Evolutionary conservation across 257 asterid species (phyloP), one percentile per base, ranked within the genome.

Genomic region (Nicotiana benthamiana): DNA sequence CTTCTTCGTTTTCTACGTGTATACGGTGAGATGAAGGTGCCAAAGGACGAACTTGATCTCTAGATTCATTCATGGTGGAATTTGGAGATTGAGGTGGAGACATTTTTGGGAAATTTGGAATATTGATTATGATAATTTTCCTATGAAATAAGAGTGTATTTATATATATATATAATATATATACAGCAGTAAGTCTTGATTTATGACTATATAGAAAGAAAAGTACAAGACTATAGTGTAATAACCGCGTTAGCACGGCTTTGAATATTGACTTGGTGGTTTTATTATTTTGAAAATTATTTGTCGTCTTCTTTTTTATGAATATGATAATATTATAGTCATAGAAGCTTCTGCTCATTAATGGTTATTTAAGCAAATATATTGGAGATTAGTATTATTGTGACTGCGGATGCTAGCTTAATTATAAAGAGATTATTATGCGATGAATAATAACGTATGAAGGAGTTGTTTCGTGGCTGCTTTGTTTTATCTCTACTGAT

Each of bases 11-110:
- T 72, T 72, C 9, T 11, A 24, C 13, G 9, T 72, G 61, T 72
- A 72, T 48, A 24, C 78, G 78, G 15, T 46, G 78, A 0, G 78
- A 72, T 72, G 78, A 15, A 72, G 78, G 78, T 46, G 78, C 78
- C 16, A 72, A 72, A 3, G 78, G 78, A 7, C 78, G 78, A 72
- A 48, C 78, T 72, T 72, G 78, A 46, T 72, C 60, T 46, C 60
- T 72, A 24, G 40, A 43, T 13, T 48, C 54, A 48, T 16, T 9
- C 54, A 48, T 11, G 54, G 54, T 10, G 54, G 78, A 46, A 72
- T 72, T 24, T 43, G 78, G 78, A 15, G 78, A 72, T 72, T 72
- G 40, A 6, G 78, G 78, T 72, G 78, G 78, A 72, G 16, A 72
- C 78, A 72, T 72, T 20, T 70, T 70, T 70, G 46, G 20, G 13